Evolutionary conservation across 441 rosid genomes (phyloP), one percentile per base, ranked within the genome.

Genomic region (Brassica hybrid): DNA sequence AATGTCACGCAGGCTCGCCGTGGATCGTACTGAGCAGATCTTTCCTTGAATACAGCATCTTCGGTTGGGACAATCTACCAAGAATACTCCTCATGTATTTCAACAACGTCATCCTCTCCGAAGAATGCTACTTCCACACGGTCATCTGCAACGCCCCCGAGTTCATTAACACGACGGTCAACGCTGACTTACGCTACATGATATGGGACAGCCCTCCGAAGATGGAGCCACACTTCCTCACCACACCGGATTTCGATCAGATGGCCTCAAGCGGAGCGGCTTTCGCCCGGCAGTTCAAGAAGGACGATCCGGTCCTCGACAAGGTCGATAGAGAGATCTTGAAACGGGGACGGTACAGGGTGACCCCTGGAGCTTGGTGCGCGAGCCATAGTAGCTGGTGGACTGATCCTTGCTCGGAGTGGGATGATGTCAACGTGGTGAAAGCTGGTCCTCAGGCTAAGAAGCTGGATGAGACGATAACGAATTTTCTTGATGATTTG

Each of bases 401-500:
- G 59, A 54, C 11, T 16, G 59, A 54, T 54, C 59, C 59, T 54
- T 54, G 59, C 59, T 54, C 59, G 59, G 59, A 54, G 5, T 54
- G 59, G 59, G 59, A 17, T 54, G 59, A 54, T 54, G 59, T 54
- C 11, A 54, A 54, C 11, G 59, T 54, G 59, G 59, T 54, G 0
- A 54, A 54, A 54, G 59, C 59, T 54, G 59, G 59, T 16, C 23
- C 59, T 54, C 59, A 54, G 59, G 59, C 12, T 17, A 54, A 54
- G 59, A 54, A 54, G 59, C 21, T 54, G 12, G 59, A 54, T 1
- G 59, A 54, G 23, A 54, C 59, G 11, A 54, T 54, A 8, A 54
- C 23, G 59, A 54, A 54, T 8, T 54, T 54, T 54, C 59, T 54
- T 54, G 59, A 54, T 54, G 59, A 54, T 54, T 54, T 54, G 59